Conservation (phyloP, 352 stramenopile genomes). For the Pythium dissimile region DNA sequence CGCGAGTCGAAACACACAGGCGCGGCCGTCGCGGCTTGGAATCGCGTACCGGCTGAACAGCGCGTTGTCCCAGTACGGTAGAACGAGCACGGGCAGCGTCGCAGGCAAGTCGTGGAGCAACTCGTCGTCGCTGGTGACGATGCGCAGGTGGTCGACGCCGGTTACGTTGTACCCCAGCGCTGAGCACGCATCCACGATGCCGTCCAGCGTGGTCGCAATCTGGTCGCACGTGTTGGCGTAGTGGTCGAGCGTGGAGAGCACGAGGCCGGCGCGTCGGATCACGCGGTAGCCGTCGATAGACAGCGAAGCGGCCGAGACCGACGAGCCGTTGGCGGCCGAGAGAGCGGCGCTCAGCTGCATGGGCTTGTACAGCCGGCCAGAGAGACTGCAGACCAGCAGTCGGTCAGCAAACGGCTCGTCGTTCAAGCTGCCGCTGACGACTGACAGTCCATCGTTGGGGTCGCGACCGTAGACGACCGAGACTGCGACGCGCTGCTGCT, state of each 20-base stretch:
- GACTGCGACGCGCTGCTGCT: slow-evolving; percentile 6
- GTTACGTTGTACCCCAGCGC: slow-evolving; percentile 26
- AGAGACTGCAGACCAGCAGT: slow-evolving; percentile 36
- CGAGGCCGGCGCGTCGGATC: slow-evolving; percentile 3
- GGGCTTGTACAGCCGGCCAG: slow-evolving; percentile 34
- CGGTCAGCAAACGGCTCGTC: slow-evolving; percentile 51
- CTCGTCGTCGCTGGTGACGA: slow-evolving; percentile 21
- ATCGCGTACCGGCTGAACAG: slow-evolving; percentile 24
- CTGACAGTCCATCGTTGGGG: neutral
- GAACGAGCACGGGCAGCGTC: slow-evolving; percentile 37
- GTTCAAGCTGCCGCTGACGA: slow-evolving; percentile 25
- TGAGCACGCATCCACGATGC: neutral
- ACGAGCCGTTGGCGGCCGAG: neutral
- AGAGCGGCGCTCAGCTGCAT: slow-evolving; percentile 34
- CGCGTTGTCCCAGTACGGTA: slow-evolving; percentile 43
- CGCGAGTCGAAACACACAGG: slow-evolving; percentile 38
- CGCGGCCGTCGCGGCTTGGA: slow-evolving; percentile 31
- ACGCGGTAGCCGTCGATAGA: slow-evolving; percentile 15
- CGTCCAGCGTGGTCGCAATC: slow-evolving; percentile 16
- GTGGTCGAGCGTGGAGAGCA: neutral
- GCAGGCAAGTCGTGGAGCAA: slow-evolving; percentile 25
- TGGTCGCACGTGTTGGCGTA: slow-evolving; percentile 20
- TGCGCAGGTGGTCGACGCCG: slow-evolving; percentile 22
- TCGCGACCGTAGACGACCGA: slow-evolving; percentile 15
- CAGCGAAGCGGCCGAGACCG: neutral